Base-by-base conservation (phyloP, 257 asterid genomes). In the Capsicum baccatum region DNA sequence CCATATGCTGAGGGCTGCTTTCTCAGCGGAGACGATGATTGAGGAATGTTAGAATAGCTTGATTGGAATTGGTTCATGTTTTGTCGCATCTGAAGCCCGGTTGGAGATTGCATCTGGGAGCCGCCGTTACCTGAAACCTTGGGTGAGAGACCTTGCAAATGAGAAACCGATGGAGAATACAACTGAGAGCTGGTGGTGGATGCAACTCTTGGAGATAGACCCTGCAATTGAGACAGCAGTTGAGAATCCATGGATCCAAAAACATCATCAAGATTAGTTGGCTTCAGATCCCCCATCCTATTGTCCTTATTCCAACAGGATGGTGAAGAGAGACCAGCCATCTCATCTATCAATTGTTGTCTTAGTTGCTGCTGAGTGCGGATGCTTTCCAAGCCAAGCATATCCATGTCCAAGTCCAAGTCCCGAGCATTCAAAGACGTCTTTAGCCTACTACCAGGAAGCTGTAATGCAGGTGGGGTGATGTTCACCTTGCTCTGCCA, bases 401-500 rank as follows among this genome's bases (percentile, higher is more conserved):
- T 33, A 14, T 88, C 92, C 89, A 88, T 82, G 60, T 91, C 92
- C 66, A 90, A 35, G 9, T 92, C 96, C 48, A 91, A 52, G 17
- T 94, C 93, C 79, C 99, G 86, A 1, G 98, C 97, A 7, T 83
- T 90, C 21, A 89, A 33, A 4, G 92, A 66, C 0, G 95, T 87
- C 91, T 92, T 95, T 17, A 96, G 88, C 79, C 99, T 90, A 87
- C 97, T 94, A 0, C 97, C 97, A 0, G 95, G 92, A 26, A 96
- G 94, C 80, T 95, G 97, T 83, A 94, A 70, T 0, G 95, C 83
- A 0, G 97, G 98, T 1, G 98, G 97, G 0, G 97, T 86, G 33
- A 85, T 85, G 88, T 86, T 90, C 83, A 85, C 84, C 84, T 93
- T 94, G 89, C 81, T 90, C 87, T 92, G 97, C 98, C 98, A 87